These are phyloP conservation scores for Pseudonitzschia pungens DNA, from an alignment of 108 stramenopile species.

Conservation along the genomic window DNA sequence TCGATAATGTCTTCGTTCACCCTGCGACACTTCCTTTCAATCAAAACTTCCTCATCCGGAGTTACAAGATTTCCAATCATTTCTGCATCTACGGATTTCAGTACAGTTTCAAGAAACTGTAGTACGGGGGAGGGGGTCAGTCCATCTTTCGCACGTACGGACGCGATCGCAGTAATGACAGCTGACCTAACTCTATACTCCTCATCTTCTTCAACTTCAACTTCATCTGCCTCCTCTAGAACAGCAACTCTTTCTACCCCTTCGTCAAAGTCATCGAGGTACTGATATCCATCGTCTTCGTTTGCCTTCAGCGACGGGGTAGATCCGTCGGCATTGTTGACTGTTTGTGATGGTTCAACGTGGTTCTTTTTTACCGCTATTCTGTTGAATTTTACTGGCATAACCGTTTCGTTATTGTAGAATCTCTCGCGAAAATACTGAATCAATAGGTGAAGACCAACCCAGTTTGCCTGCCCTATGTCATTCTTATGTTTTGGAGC, in stretches of 20 bases:
- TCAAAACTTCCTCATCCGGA: slow-evolving; percentile 60
- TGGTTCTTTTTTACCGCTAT: slow-evolving; percentile 72
- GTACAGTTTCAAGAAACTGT: slow-evolving; percentile 67
- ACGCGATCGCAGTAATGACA: slow-evolving; percentile 80
- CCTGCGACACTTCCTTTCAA: slow-evolving; percentile 33
- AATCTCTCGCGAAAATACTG: slow-evolving; percentile 85
- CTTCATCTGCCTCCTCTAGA: slow-evolving; percentile 72
- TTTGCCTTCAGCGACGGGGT: slow-evolving; percentile 35
- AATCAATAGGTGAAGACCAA: slow-evolving; percentile 72
- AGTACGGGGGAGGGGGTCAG: slow-evolving; percentile 69
- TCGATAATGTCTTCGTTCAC: slow-evolving; percentile 16
- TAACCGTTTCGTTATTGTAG: slow-evolving; percentile 58
- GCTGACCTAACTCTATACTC: slow-evolving; percentile 78
- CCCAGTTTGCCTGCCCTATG: slow-evolving; percentile 67
- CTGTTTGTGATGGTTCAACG: slow-evolving; percentile 36
- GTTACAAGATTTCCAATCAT: slow-evolving; percentile 60
- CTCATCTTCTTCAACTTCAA: slow-evolving; percentile 87
- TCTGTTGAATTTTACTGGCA: slow-evolving; percentile 78
- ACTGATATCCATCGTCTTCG: slow-evolving; percentile 60
- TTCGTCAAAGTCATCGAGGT: slow-evolving; percentile 68
- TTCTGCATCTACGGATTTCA: slow-evolving; percentile 69
- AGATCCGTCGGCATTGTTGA: slow-evolving; percentile 32
- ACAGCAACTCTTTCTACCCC: slow-evolving; percentile 58
- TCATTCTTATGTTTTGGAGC: slow-evolving; percentile 66
- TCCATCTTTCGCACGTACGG: slow-evolving; percentile 80